These are phyloP conservation scores for Phytophthora brassicae DNA, from an alignment of 352 stramenopile species.

Conservation along the genomic window DNA sequence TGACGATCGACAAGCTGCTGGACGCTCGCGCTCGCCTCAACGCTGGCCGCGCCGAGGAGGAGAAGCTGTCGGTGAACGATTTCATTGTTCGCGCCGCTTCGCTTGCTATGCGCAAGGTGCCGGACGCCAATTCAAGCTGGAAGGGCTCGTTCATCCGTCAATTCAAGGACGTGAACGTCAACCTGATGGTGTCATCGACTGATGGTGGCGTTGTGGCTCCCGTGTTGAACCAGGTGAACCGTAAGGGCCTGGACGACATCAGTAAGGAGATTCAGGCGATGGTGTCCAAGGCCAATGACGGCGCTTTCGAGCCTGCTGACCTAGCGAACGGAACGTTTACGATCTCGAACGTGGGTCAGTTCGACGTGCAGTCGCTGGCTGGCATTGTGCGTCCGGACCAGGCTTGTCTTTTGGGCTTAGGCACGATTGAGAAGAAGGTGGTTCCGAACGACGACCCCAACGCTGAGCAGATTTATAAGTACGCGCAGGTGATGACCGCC, in stretches of 20 bases:
- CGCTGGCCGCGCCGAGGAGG: constrained; percentile 89
- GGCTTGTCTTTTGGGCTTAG: constrained; percentile 92
- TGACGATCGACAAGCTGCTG: constrained; percentile 93
- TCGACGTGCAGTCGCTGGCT: constrained; percentile 93
- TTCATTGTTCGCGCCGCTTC: constrained; percentile 96
- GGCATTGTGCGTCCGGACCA: constrained; percentile 94
- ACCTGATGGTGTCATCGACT: constrained; percentile 80
- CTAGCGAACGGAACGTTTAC: constrained; percentile 94
- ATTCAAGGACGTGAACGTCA: constrained; percentile 95
- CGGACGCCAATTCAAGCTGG: constrained; percentile 89
- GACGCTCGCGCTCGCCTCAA: constrained; percentile 90
- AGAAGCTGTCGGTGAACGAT: constrained; percentile 98
- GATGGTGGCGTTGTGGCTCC: constrained; percentile 94
- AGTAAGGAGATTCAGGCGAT: constrained; percentile 55
- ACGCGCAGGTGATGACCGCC: constrained; percentile 92
- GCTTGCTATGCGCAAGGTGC: constrained; percentile 96
- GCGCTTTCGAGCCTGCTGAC: constrained; percentile 44
- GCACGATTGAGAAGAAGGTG: constrained; percentile 95
- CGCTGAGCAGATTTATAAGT: constrained; percentile 87
- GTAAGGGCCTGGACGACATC: constrained; percentile 57
- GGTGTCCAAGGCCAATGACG: constrained; percentile 38
- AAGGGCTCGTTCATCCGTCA: constrained; percentile 93
- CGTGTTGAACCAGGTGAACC: constrained; percentile 90
- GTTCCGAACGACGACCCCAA: constrained; percentile 89
- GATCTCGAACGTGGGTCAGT: constrained; percentile 97